A percentile compares a stretch with the other conserved stretches of the same genome.
Conservation (phyloP, 2,329 filamentous ascomycete species). For the Aspergillus sp. region DNA sequence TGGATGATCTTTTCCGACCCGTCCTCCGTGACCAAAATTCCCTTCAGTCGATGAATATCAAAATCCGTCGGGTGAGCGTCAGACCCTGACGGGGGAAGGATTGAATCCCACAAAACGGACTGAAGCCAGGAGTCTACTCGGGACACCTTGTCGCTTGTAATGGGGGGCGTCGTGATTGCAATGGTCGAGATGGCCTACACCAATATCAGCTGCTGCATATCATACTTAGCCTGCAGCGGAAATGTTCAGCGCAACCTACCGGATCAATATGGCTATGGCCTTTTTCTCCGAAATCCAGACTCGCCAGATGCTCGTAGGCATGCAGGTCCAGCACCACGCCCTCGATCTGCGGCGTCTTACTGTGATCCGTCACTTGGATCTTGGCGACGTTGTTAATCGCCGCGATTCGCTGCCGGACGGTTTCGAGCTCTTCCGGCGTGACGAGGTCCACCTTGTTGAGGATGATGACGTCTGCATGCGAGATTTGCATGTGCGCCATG, state of each 20-base stretch:
- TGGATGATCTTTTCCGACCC: constrained; percentile 77
- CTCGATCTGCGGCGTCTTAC: constrained; percentile 76
- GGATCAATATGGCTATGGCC: constrained; percentile 91
- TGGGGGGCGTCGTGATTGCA: constrained; percentile 63
- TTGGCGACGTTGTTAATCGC: constrained; percentile 90
- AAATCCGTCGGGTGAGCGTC: constrained; percentile 46
- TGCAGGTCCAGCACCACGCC: constrained; percentile 86
- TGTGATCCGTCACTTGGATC: constrained; percentile 77
- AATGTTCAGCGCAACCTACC: constrained; percentile 50
- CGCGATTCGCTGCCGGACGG: constrained; percentile 67
- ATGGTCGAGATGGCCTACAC: constrained; percentile 80
- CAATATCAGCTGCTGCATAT: constrained; percentile 4
- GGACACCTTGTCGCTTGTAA: constrained; percentile 59
- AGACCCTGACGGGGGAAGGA: constrained; percentile 21
- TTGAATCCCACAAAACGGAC: constrained; percentile 75
- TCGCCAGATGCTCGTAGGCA: constrained; percentile 81
- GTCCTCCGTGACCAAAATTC: constrained; percentile 65
- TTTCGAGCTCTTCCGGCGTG: constrained; percentile 63
- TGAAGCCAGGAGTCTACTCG: constrained; percentile 78
- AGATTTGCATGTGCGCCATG: constrained; percentile 93
- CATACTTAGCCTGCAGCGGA: neutral
- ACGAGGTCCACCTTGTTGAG: constrained; percentile 94
- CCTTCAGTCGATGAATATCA: constrained; percentile 87
- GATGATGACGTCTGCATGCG: constrained; percentile 90
- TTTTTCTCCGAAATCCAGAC: constrained; percentile 68